Base-by-base conservation (phyloP, 257 asterid genomes). In the Orobanche coerulescens region DNA sequence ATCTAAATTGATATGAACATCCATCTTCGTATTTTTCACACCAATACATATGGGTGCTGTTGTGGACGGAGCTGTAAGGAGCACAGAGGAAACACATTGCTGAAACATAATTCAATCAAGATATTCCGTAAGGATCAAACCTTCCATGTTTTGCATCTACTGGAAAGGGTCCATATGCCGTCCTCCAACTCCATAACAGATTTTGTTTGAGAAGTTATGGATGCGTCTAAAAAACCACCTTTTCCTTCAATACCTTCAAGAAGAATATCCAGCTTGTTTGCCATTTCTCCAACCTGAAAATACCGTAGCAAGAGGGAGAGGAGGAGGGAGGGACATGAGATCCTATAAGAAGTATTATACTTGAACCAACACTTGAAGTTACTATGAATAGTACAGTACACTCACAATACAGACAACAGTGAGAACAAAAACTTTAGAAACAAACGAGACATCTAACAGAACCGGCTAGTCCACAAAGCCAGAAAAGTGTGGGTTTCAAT, bases 211-310 rank as follows among this genome's bases (percentile, higher is more conserved):
- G 72, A 67, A 62, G 81, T 64, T 54, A 86, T 72, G 55, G 94
- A 86, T 70, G 93, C 93, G 74, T 89, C 95, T 64, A 31, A 62
- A 70, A 86, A 89, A 60, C 98, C 98, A 59, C 89, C 91, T 61
- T 70, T 71, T 58, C 81, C 87, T 81, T 80, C 95, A 63, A 92
- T 86, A 53, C 63, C 83, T 78, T 92, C 84, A 26, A 88, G 79
- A 70, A 92, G 94, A 60, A 22, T 56, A 72, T 92, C 95, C 76
- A 92, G 68, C 67, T 80, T 73, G 39, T 71, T 77, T 42, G 87
- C 81, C 91, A 92, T 87, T 39, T 81, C 97, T 71, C 82, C 95
- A 72, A 82, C 96, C 98, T 90, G 83, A 63, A 69, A 43, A 72
- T 33, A 63, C 61, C 53, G 60, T 26, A 68, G 47, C 51, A 52